phyloP scores from a whole-genome alignment of 495 filamentous ascomycete genomes.

The Apodospora peruviana region DNA sequence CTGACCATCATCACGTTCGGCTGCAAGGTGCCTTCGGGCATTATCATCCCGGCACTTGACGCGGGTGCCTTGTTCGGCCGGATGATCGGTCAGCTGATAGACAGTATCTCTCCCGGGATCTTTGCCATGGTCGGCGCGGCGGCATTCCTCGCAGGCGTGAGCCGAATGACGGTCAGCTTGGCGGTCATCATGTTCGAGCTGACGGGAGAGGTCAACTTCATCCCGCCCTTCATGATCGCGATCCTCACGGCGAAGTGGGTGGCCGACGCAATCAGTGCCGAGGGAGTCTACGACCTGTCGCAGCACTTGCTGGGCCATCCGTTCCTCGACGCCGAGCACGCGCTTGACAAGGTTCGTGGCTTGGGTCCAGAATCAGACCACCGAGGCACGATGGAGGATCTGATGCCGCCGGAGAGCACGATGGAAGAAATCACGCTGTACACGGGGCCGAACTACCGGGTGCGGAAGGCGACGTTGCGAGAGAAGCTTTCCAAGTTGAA shows the following conservation, averaged over 20 bases:
- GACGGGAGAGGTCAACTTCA: conserved; percentile 42
- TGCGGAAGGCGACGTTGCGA: conserved; percentile 32
- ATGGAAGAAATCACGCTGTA: conserved; percentile 52
- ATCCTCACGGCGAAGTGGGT: conserved; percentile 56
- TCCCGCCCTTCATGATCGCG: conserved; percentile 53
- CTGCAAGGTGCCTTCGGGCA: conserved; percentile 52
- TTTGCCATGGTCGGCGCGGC: conserved; percentile 56
- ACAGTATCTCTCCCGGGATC: conserved; percentile 40
- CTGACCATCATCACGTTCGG: conserved; percentile 54
- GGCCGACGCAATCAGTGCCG: conserved; percentile 45
- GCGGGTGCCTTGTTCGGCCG: conserved; percentile 53
- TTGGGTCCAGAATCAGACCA: conserved; percentile 23
- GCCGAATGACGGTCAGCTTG: conserved; percentile 54
- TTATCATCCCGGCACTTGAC: conserved; percentile 55
- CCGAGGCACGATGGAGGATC: conserved; percentile 32
- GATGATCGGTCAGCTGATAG: conserved; percentile 44
- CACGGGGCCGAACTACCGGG: conserved; percentile 37
- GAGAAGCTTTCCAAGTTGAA: conserved; percentile 42
- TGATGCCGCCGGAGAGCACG: conserved; percentile 47
- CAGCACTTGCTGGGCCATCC: conserved; percentile 52
- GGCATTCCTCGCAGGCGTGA: conserved; percentile 52
- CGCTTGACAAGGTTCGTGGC: conserved; percentile 20
- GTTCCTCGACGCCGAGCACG: conserved; percentile 49
- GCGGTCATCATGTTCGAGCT: conserved; percentile 56
- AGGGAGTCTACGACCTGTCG: conserved; percentile 52